phyloP scores from a whole-genome alignment of 306 rosid genomes.

The Medicago lupulina region DNA sequence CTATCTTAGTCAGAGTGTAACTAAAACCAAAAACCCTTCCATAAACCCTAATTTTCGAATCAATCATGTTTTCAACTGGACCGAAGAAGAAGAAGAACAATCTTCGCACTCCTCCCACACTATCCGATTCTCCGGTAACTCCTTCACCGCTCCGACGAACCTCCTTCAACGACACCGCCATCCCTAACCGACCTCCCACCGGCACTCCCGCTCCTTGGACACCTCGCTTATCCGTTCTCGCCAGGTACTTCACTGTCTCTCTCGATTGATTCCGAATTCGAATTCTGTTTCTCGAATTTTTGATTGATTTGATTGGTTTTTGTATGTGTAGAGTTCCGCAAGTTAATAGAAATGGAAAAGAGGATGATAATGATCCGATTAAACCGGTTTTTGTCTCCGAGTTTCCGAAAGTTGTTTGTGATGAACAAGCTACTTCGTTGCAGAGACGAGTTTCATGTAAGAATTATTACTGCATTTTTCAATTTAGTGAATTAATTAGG shows the following conservation, averaged over 20 bases:
- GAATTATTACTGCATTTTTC: constrained; percentile 25
- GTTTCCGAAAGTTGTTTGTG: constrained; percentile 80
- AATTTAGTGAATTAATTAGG: neutral
- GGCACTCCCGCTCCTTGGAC: constrained; percentile 99
- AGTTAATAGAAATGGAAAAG: constrained; percentile 61
- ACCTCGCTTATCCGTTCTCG: constrained; percentile 90
- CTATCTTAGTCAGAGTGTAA: neutral
- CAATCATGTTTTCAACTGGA: constrained; percentile 78
- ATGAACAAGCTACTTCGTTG: constrained; percentile 64
- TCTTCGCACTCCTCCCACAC: neutral
- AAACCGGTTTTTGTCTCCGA: constrained; percentile 90
- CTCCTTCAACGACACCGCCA: constrained; percentile 42
- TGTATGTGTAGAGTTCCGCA: constrained; percentile 63
- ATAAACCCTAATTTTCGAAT: constrained; percentile 42
- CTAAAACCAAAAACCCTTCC: constrained; percentile 35
- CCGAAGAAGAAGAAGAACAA: constrained; percentile 51
- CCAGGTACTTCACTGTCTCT: constrained; percentile 53
- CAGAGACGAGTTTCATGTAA: constrained; percentile 68
- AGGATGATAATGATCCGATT: constrained; percentile 54
- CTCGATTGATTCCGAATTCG: neutral
- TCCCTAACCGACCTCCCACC: constrained; percentile 79
- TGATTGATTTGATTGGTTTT: neutral
- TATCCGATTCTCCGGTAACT: constrained; percentile 65
- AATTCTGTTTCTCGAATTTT: neutral
- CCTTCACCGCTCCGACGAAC: constrained; percentile 34